phyloP scores from a whole-genome alignment of 2,329 filamentous ascomycete species.

The Penicillium italicum region DNA sequence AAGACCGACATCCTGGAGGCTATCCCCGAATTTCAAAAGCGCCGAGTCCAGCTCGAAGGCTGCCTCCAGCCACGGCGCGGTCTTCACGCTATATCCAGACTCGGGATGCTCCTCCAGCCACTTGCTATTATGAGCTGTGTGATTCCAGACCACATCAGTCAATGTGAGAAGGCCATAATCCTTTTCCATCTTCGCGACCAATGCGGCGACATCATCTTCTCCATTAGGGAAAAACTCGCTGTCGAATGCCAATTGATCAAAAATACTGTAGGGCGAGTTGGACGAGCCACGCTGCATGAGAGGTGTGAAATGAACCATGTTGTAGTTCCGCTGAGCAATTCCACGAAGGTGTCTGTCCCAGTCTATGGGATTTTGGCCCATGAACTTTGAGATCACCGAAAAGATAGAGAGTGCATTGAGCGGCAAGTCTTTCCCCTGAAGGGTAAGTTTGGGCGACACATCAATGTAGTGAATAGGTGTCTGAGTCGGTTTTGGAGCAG shows the following conservation, averaged over 20 bases:
- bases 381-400: slow-evolving; percentile 95
- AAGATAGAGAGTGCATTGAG: slow-evolving; percentile 86
- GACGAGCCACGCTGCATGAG: slow-evolving; percentile 83
- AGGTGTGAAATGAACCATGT: slow-evolving; percentile 98
- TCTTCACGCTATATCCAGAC: slow-evolving; percentile 88
- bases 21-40: slow-evolving; percentile 62
- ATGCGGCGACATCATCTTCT: slow-evolving; percentile 71
- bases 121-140: slow-evolving; percentile 90
- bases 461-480: slow-evolving; percentile 88
- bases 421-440: slow-evolving; percentile 72
- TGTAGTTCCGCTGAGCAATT: slow-evolving; percentile 89
- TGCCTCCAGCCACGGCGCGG: slow-evolving; percentile 68
- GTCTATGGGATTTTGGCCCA: slow-evolving; percentile 84
- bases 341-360: slow-evolving; percentile 88
- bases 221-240: slow-evolving; percentile 75
- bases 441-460: slow-evolving; percentile 74
- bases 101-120: slow-evolving; percentile 96
- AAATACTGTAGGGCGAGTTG: slow-evolving; percentile 96
- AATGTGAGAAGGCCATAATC: slow-evolving; percentile 81
- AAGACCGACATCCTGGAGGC: slow-evolving; percentile 65
- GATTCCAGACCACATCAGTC: slow-evolving; percentile 97
- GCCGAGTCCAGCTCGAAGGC: slow-evolving; percentile 73
- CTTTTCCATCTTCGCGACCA: slow-evolving; percentile 78
- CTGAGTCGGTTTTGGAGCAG: slow-evolving; percentile 56
- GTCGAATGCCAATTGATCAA: slow-evolving; percentile 87